Conservation (phyloP, 306 rosid species). For the Purshia tridentata region DNA sequence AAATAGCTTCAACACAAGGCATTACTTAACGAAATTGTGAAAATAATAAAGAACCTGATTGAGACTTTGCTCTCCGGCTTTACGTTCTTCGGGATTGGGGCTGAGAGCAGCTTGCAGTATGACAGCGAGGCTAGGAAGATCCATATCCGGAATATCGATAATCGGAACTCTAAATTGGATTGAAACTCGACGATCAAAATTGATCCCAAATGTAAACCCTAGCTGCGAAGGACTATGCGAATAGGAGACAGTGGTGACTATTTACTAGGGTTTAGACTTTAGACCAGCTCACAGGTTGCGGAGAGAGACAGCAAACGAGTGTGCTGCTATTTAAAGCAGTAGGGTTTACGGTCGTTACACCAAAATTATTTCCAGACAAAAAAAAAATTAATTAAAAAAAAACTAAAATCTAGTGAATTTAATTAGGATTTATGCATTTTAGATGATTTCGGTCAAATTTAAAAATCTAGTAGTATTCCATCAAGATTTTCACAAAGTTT, state of each 20-base stretch:
- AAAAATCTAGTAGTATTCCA: no score
- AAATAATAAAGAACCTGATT: slow-evolving; percentile 55
- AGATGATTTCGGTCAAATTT: no score
- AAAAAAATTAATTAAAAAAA: no score
- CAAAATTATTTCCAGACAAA: neutral
- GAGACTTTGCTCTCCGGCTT: slow-evolving; percentile 88
- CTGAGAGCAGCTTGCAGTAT: slow-evolving; percentile 93
- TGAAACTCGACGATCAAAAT: slow-evolving; percentile 24
- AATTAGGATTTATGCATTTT: no score
- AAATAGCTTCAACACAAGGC: neutral
- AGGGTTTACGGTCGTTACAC: slow-evolving; percentile 59
- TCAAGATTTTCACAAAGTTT: no score
- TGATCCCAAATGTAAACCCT: slow-evolving; percentile 47
- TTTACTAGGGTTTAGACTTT: slow-evolving; percentile 45
- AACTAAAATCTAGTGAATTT: no score
- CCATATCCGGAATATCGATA: slow-evolving; percentile 42
- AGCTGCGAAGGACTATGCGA: neutral
- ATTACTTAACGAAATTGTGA: neutral
- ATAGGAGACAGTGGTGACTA: neutral
- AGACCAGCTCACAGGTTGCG: neutral
- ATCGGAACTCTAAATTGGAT: slow-evolving; percentile 7
- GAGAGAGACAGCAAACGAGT: slow-evolving; percentile 27
- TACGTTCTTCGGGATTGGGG: slow-evolving; percentile 84
- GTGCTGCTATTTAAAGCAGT: slow-evolving; percentile 53
- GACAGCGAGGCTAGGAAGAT: slow-evolving; percentile 66